Percentiles rank a stretch among this genome's conserved stretches.
Evolutionary conservation across 306 rosid species (phyloP).

Genomic region (Dicorynia guianensis): DNA sequence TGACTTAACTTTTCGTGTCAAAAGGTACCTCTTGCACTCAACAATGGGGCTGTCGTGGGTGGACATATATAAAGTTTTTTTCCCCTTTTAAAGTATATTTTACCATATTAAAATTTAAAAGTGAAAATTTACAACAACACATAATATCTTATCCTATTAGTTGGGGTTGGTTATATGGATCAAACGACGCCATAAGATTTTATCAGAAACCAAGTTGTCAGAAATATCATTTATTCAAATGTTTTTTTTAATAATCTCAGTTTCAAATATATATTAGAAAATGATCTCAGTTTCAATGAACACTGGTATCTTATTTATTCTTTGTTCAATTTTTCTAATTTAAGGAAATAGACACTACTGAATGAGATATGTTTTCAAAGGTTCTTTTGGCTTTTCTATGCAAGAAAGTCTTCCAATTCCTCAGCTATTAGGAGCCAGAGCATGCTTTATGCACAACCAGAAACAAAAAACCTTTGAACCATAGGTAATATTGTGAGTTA

Average conservation of each 20-base stretch:
- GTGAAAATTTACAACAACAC: no score
- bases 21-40: not conserved
- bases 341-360: not conserved
- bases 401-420: no score
- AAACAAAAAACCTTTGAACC: constrained; percentile 1
- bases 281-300: constrained; percentile 22
- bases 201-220: no score
- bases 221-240: no score
- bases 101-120: not conserved
- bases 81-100: not conserved
- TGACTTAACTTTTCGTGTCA: constrained; percentile 18
- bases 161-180: no score
- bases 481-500: not conserved
- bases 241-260: no score
- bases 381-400: no score
- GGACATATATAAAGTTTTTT: not conserved
- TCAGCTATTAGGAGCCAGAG: not conserved
- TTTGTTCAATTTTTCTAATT: not conserved
- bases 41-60: not conserved
- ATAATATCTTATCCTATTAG: no score
- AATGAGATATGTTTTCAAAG: not conserved
- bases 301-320: constrained; percentile 26
- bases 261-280: not conserved
- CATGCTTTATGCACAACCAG: not conserved
- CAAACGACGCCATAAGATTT: no score